Percentiles rank a stretch among this genome's conserved stretches.
These are phyloP conservation scores for Pelargonium cotyledonis DNA, from an alignment of 441 rosid genomes.

Conservation along the genomic window DNA sequence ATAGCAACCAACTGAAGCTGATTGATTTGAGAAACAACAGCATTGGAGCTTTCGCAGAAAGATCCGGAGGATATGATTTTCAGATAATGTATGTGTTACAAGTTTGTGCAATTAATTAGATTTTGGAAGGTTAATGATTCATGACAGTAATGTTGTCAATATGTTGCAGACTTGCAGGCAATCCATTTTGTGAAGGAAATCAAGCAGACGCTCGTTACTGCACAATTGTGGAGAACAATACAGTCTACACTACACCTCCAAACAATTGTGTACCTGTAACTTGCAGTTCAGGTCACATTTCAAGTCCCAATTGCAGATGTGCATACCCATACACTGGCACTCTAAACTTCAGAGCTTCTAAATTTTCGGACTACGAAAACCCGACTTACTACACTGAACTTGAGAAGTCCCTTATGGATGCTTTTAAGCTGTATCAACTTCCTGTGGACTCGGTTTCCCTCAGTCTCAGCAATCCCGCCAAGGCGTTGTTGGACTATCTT, in stretches of 20 bases:
- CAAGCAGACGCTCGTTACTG: slow-evolving; percentile 32
- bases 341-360: slow-evolving; percentile 49
- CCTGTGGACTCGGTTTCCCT: slow-evolving; percentile 52
- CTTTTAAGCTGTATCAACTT: slow-evolving; percentile 25
- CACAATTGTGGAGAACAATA: slow-evolving; percentile 15
- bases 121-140: too few species aligned
- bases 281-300: slow-evolving; percentile 30
- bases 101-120: too few species aligned
- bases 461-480: slow-evolving; percentile 38
- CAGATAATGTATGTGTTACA: slow-evolving; percentile 23
- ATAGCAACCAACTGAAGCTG: slow-evolving; percentile 33
- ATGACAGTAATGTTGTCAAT: too few species aligned
- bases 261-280: slow-evolving; percentile 28
- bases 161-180: slow-evolving; percentile 40
- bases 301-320: slow-evolving; percentile 51
- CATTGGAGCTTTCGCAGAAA: slow-evolving; percentile 25
- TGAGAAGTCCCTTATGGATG: slow-evolving; percentile 13
- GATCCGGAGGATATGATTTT: slow-evolving; percentile 13
- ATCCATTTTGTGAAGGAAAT: slow-evolving; percentile 50
- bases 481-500: slow-evolving; percentile 30
- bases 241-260: slow-evolving; percentile 29
- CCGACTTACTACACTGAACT: slow-evolving; percentile 27
- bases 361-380: slow-evolving; percentile 47
- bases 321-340: slow-evolving; percentile 50
- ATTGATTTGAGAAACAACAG: slow-evolving; percentile 46